Base-by-base conservation (phyloP, 2,329 filamentous ascomycete genomes). In the Cephalotrichum gorgonifer region DNA sequence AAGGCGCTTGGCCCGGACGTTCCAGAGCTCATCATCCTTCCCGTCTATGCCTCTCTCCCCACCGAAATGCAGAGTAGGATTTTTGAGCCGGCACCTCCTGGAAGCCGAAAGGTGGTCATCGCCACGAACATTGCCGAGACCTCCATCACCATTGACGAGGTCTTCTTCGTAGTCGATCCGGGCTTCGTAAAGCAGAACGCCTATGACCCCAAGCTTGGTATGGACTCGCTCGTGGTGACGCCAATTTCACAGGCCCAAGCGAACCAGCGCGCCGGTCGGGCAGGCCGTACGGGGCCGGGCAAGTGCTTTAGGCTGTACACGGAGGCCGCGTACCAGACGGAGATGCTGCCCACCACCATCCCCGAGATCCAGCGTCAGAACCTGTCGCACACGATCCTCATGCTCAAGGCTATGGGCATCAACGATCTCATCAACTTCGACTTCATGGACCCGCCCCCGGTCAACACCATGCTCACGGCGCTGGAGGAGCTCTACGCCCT, bases 321-420 rank as follows among this genome's bases (percentile, higher is more conserved):
- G 0, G 93, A 98, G 68, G 83, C 88, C 3, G 93, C 93, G 0
- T 98, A 89, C 63, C 88, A 97, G 62, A 90, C 87, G 1, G 94
- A 98, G 66, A 96, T 98, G 90, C 70, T 97, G 51, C 91, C 93
- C 0, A 96, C 90, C 0, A 90, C 89, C 0, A 94, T 97, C 27
- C 93, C 93, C 1, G 93, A 97, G 59, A 98, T 98, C 47, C 93
- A 98, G 62, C 78, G 93, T 1, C 88, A 96, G 63, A 98, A 98
- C 59, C 62, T 98, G 48, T 86, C 88, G 0, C 83, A 86, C 56
- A 96, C 91, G 0, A 97, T 98, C 64, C 76, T 98, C 43, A 95
- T 96, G 86, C 78, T 98, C 46, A 98, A 98, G 64, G 93, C 93
- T 0, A 97, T 98, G 89, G 93, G 94, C 3, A 97, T 98, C 65